Evolutionary conservation across 768 basidiomycete genomes (phyloP), one percentile per base, ranked within the genome.

Genomic region (Mycena albidolilacea): DNA sequence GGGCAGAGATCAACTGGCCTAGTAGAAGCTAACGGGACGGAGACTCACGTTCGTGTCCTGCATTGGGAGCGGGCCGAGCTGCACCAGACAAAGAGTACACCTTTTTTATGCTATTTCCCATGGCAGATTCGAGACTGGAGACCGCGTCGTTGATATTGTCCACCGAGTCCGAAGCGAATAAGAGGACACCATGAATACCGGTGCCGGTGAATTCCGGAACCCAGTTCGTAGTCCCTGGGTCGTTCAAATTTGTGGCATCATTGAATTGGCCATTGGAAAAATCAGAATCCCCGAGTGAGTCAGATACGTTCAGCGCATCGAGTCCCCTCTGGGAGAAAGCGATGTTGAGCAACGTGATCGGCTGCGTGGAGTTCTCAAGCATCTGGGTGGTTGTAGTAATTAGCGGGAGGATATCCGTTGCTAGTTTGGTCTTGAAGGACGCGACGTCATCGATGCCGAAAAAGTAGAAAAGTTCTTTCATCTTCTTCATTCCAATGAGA

Each of bases 401-500:
- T 17, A 82, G 77, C 7, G 88, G 85, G 8, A 84, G 77, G 62
- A 90, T 81, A 17, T 82, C 69, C 19, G 67, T 44, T 30, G 60
- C 68, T 23, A 90, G 81, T 50, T 86, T 82, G 35, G 76, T 75
- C 74, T 85, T 84, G 82, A 91, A 91, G 38, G 77, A 76, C 7
- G 75, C 74, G 63, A 78, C 83, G 76, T 91, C 72, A 60, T 79
- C 79, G 76, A 91, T 86, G 65, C 85, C 79, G 84, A 90, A 90
- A 80, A 91, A 89, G 69, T 85, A 81, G 76, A 86, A 89, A 12
- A 81, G 79, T 72, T 90, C 85, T 17, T 83, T 84, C 81, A 86
- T 88, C 85, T 91, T 91, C 10, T 86, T 87, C 50, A 90, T 84
- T n/a, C 90, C 90, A 48, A 84, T 83, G 87, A 88, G 77, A 63